Percentiles rank a stretch among this genome's conserved stretches.
phyloP scores from a whole-genome alignment of 2,329 filamentous ascomycete genomes.

The Aspergillus pseudotamarii region DNA sequence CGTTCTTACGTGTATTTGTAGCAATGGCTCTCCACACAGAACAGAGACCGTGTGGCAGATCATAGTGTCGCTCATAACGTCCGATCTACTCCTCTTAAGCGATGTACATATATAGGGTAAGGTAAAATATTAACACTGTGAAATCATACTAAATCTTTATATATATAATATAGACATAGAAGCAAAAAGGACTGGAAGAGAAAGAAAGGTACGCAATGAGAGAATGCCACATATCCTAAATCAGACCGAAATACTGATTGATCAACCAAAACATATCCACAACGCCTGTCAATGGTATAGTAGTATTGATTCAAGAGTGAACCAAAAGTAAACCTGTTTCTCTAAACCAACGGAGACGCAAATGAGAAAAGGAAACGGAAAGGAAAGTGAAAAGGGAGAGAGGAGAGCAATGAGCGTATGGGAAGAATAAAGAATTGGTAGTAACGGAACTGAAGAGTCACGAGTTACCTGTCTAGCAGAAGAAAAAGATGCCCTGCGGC shows the following conservation, averaged over 20 bases:
- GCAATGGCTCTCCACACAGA: too few species aligned
- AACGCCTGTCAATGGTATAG: slow-evolving; percentile 23
- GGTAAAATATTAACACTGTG: background rate
- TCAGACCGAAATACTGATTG: background rate
- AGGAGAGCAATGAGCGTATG: slow-evolving; percentile 1
- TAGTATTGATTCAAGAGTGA: slow-evolving; percentile 5
- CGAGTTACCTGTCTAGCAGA: background rate
- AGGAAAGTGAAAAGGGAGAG: background rate
- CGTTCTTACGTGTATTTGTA: too few species aligned
- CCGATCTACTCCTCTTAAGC: too few species aligned
- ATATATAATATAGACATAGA: background rate
- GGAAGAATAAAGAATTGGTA: slow-evolving; percentile 7
- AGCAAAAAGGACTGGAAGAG: background rate
- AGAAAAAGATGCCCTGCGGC: background rate
- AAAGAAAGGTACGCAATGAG: background rate
- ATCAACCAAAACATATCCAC: slow-evolving; percentile 7
- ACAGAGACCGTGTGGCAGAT: too few species aligned
- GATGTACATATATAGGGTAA: too few species aligned
- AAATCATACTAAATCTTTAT: background rate
- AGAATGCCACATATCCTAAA: background rate
- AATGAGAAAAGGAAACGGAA: background rate
- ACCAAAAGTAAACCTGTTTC: background rate
- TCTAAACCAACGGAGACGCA: slow-evolving; percentile 3
- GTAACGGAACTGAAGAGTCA: background rate
- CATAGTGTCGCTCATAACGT: too few species aligned